Conservation (phyloP, 352 stramenopile genomes). For the Pythium biforme region DNA sequence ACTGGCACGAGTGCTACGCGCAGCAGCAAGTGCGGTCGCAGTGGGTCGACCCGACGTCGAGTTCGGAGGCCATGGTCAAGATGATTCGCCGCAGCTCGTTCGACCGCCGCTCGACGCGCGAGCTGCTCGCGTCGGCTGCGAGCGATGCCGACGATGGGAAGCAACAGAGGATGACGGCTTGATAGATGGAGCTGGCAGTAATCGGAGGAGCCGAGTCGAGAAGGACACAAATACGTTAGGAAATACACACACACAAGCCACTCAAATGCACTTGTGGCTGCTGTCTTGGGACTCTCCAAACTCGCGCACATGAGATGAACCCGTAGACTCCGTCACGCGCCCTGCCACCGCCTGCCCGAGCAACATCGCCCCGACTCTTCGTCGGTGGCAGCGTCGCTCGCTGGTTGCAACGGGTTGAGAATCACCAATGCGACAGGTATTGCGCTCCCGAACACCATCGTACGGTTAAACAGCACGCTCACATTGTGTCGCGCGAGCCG, state of each 20-base stretch:
- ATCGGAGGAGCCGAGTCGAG: too few relatives aligned
- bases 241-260: too few relatives aligned
- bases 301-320: too few relatives aligned
- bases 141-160: background rate
- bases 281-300: too few relatives aligned
- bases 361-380: too few relatives aligned
- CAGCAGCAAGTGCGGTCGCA: conserved; percentile 41
- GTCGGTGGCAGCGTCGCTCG: background rate
- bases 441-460: background rate
- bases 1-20: conserved; percentile 59
- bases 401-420: background rate
- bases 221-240: too few relatives aligned
- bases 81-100: conserved; percentile 19
- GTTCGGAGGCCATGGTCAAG: background rate
- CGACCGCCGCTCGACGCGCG: conserved; percentile 15
- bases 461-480: background rate
- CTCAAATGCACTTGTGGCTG: too few relatives aligned
- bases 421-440: background rate
- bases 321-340: too few relatives aligned
- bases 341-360: too few relatives aligned
- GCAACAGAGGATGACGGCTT: background rate
- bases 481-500: background rate
- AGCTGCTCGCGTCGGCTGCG: conserved; percentile 4
- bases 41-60: conserved; percentile 22
- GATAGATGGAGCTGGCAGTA: too few relatives aligned